Percentiles rank a stretch among this genome's conserved stretches.
phyloP scores from a whole-genome alignment of 495 filamentous ascomycete species.

The Hyaloscypha bicolor region DNA sequence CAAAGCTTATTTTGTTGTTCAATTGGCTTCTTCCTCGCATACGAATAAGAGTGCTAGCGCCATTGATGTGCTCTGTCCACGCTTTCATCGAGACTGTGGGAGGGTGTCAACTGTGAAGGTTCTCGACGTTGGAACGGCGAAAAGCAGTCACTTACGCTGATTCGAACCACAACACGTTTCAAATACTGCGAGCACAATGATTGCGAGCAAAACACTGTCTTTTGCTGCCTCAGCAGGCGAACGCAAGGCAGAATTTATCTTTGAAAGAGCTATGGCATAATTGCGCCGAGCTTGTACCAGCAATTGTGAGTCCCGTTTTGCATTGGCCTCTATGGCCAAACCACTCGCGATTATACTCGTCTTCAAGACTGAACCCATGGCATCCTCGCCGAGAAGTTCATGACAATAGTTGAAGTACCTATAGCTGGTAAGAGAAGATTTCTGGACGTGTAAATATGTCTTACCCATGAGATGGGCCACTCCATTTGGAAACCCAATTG shows the following conservation, averaged over 20 bases:
- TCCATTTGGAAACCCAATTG: slow-evolving; percentile 41
- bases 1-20: slow-evolving; percentile 48
- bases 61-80: slow-evolving; percentile 62
- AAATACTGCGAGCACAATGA: slow-evolving; percentile 59
- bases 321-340: slow-evolving; percentile 49
- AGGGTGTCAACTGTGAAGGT: background rate
- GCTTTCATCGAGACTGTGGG: slow-evolving; percentile 44
- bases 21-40: slow-evolving; percentile 59
- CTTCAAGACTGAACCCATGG: slow-evolving; percentile 39
- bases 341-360: slow-evolving; percentile 49
- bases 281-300: slow-evolving; percentile 43
- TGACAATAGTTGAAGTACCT: slow-evolving; percentile 36
- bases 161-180: slow-evolving; percentile 51
- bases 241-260: slow-evolving; percentile 53
- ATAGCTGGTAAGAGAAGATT: too few relatives aligned
- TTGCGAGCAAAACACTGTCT: slow-evolving; percentile 61
- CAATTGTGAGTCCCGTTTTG: slow-evolving; percentile 37
- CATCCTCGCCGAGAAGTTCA: slow-evolving; percentile 31
- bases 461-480: slow-evolving; percentile 31
- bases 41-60: slow-evolving; percentile 56
- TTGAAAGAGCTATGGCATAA: slow-evolving; percentile 48
- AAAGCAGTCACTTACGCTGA: slow-evolving; percentile 21
- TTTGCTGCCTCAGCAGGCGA: slow-evolving; percentile 55
- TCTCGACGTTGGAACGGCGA: too few relatives aligned
- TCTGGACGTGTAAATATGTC: too few relatives aligned